phyloP scores from a whole-genome alignment of 2,329 filamentous ascomycete species.

The Fonsecaea monophora region DNA sequence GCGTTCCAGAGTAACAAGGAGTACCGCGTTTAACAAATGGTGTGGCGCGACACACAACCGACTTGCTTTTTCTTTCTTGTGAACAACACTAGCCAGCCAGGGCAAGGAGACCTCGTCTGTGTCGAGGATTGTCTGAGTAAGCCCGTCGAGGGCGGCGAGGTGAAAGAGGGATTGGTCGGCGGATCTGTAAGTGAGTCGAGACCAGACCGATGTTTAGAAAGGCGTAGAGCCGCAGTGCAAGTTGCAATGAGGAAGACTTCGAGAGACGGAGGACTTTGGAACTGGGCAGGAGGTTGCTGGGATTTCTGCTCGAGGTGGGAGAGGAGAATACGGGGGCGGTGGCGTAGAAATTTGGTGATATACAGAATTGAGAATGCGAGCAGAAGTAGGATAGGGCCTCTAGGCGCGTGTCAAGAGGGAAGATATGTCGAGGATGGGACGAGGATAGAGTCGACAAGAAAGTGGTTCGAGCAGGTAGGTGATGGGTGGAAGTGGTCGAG shows the following conservation, averaged over 20 bases:
- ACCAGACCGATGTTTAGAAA: not conserved
- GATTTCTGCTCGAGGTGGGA: slow-evolving; percentile 16
- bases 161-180: not conserved
- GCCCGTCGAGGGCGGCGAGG: slow-evolving; percentile 26
- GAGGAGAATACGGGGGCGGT: slow-evolving; percentile 24
- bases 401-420: slow-evolving; percentile 30
- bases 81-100: slow-evolving; percentile 15
- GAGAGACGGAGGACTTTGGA: not conserved
- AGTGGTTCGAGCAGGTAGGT: slow-evolving; percentile 17
- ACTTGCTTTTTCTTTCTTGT: not conserved
- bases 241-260: slow-evolving; percentile 7
- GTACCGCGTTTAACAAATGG: not conserved
- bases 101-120: slow-evolving; percentile 1
- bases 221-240: slow-evolving; percentile 8
- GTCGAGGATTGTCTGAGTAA: slow-evolving; percentile 27
- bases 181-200: not conserved
- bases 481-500: slow-evolving; percentile 32
- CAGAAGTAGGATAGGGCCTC: slow-evolving; percentile 32
- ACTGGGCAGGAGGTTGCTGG: slow-evolving; percentile 18
- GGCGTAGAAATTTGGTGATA: slow-evolving; percentile 23
- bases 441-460: slow-evolving; percentile 24
- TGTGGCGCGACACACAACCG: slow-evolving; percentile 1
- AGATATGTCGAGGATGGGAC: slow-evolving; percentile 26
- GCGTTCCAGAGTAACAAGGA: not conserved
- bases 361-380: slow-evolving; percentile 37